phyloP scores from a whole-genome alignment of 1,284 basidiomycete genomes.

The Fereydounia khargensis region DNA sequence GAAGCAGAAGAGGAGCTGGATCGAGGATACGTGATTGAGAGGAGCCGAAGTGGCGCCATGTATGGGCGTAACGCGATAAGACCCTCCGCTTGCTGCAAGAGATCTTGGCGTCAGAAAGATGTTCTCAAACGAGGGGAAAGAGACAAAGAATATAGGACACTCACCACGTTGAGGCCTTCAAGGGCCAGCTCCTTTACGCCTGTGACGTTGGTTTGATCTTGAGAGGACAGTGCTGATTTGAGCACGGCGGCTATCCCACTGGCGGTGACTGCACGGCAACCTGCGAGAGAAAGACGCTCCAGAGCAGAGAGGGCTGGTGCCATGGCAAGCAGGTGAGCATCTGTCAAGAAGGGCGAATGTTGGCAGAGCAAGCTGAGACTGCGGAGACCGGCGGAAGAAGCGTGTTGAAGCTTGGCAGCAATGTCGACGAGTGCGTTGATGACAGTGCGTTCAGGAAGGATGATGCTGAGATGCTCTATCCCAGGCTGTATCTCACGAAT shows the following conservation, averaged over 20 bases:
- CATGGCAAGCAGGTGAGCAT: conserved; percentile 22
- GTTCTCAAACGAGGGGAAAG: no score
- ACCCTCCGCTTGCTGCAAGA: conserved; percentile 17
- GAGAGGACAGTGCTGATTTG: conserved; percentile 4
- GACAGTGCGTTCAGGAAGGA: conserved; percentile 27
- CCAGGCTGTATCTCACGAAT: conserved; percentile 13
- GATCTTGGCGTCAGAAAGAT: no score
- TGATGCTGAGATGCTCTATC: conserved; percentile 18
- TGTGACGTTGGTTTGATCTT: neutral
- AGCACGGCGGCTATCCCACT: conserved; percentile 35
- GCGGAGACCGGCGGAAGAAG: conserved; percentile 5
- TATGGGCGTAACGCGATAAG: conserved; percentile 13
- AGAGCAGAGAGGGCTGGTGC: conserved; percentile 30
- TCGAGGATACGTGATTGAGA: conserved; percentile 42
- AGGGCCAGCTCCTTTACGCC: conserved; percentile 38
- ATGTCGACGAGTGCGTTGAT: conserved; percentile 20
- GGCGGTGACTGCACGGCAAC: conserved; percentile 43
- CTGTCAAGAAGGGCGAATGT: conserved; percentile 40
- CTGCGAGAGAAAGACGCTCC: conserved; percentile 36
- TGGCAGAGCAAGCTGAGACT: conserved; percentile 35
- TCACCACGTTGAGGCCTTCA: conserved; percentile 43
- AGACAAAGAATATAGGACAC: no score
- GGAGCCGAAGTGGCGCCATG: conserved; percentile 8
- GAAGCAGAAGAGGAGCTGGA: conserved; percentile 21
- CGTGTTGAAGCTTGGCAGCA: conserved; percentile 11